These are phyloP conservation scores for Colletotrichum sp. DNA, from an alignment of 2,329 filamentous ascomycete species.

Conservation along the genomic window DNA sequence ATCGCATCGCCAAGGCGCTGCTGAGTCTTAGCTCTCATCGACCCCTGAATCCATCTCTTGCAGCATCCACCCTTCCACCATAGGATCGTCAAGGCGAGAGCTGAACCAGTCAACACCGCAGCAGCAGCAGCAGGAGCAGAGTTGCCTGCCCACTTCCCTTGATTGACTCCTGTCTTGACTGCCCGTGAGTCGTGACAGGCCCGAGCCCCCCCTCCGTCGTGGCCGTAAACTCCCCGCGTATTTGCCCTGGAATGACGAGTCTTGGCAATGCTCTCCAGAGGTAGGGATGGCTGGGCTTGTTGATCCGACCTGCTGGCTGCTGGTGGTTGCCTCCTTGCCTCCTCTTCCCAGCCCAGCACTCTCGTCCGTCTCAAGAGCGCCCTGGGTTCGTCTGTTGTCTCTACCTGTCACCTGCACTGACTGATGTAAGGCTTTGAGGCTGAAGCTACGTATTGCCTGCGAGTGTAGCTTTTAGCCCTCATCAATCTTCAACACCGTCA, in stretches of 20 bases:
- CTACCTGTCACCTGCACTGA: neutral
- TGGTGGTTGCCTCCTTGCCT: neutral
- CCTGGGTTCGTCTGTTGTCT: neutral
- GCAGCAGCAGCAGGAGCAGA: neutral
- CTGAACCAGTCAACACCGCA: neutral
- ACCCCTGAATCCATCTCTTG: constrained; percentile 2
- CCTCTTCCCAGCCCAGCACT: neutral
- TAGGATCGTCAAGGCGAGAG: neutral
- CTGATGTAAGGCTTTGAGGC: neutral
- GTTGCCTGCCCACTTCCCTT: neutral
- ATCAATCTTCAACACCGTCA: neutral
- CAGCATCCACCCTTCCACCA: neutral
- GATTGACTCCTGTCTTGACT: neutral
- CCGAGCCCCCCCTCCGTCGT: neutral
- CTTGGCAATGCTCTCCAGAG: neutral
- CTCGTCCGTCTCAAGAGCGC: neutral
- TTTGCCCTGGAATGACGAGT: neutral
- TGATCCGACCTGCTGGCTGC: neutral
- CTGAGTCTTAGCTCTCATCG: constrained; percentile 10
- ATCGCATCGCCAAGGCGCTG: constrained; percentile 18
- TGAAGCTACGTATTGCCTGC: neutral
- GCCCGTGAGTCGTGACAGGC: constrained; percentile 1
- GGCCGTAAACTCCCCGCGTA: neutral
- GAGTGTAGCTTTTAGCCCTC: neutral
- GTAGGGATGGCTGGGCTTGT: constrained; percentile 12